Conservation (phyloP, 768 basidiomycete species). For the Mycena indigotica region DNA sequence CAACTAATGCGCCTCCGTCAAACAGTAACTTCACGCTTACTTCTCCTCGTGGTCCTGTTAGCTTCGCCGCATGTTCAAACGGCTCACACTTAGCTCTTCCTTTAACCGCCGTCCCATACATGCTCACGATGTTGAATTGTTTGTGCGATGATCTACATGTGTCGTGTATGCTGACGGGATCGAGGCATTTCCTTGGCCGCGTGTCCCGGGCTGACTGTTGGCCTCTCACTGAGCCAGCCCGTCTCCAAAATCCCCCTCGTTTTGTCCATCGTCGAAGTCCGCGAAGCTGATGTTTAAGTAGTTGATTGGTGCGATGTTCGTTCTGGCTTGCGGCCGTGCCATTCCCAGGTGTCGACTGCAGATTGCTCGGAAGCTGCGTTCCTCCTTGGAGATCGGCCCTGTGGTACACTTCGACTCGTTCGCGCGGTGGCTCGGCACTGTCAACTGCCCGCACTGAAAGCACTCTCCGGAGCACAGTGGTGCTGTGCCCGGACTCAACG, state of each 20-base stretch:
- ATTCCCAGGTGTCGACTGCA: not conserved
- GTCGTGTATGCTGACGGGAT: too few relatives aligned
- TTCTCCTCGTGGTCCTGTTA: not conserved
- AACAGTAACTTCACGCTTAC: slow-evolving; percentile 9
- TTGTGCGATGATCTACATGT: not conserved
- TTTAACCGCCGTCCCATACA: too few relatives aligned
- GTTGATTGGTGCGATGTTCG: not conserved
- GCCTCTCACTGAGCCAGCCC: too few relatives aligned
- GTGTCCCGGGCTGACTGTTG: too few relatives aligned
- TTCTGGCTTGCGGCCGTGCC: not conserved
- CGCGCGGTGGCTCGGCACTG: not conserved
- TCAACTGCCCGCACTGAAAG: too few relatives aligned
- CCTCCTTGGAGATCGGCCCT: not conserved
- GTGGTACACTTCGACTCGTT: not conserved
- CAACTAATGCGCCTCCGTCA: slow-evolving; percentile 36
- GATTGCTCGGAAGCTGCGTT: not conserved
- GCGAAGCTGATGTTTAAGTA: not conserved
- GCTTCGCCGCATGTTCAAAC: not conserved
- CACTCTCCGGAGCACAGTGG: slow-evolving; percentile 2
- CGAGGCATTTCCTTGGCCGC: too few relatives aligned
- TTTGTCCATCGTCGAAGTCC: not conserved
- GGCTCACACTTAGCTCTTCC: not conserved
- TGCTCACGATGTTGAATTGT: not conserved
- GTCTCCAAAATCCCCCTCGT: slow-evolving; percentile 3
- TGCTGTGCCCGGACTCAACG: slow-evolving; percentile 1